Base-by-base conservation (phyloP, 2,329 filamentous ascomycete genomes). In the Aureobasidium leucospermi region DNA sequence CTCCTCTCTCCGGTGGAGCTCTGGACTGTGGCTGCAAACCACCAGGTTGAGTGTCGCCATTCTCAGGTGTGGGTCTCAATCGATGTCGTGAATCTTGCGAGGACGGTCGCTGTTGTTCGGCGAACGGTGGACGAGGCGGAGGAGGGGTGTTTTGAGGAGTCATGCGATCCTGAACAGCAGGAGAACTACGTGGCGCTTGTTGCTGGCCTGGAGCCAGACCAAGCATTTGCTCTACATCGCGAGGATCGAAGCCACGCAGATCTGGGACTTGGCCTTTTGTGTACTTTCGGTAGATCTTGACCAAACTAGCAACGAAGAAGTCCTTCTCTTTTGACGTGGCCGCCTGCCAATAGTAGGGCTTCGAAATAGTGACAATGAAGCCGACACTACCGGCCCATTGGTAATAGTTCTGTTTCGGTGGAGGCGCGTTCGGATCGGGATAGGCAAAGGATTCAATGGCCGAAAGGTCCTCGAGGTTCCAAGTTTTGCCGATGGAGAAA, bases 401-500 rank as follows among this genome's bases (percentile, higher is more conserved):
- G 66, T 85, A 84, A 46, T 81, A 76, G 65, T 84, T 80, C 65
- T 76, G 82, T 71, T 64, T 86, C 66, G 73, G 79, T 69, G 79
- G 82, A 34, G 70, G 64, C 3, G 62, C 63, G 69, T 71, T 78
- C 7, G 62, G 60, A 6, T 48, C 51, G 19, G 83, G 73, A 45
- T 85, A 81, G 6, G 85, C 87, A 69, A 87, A 97, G 29, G 90
- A 94, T 71, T 96, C 88, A 65, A 99, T 89, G 47, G 83, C 81
- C 4, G 83, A 82, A 51, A 99, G 78, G 70, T 99, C 94, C 73
- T 97, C 93, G 66, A 99, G 82, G 71, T 92, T 89, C 94, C 94
- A 99, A 3, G 94, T 96, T 77, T 99, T 99, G 65, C 94, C 94
- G 66, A 99, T 96, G 19, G 93, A 97, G 74, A 96, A 99, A 28